These are phyloP conservation scores for Aspergillus saccharolyticus DNA, from an alignment of 495 filamentous ascomycete species.

Conservation along the genomic window DNA sequence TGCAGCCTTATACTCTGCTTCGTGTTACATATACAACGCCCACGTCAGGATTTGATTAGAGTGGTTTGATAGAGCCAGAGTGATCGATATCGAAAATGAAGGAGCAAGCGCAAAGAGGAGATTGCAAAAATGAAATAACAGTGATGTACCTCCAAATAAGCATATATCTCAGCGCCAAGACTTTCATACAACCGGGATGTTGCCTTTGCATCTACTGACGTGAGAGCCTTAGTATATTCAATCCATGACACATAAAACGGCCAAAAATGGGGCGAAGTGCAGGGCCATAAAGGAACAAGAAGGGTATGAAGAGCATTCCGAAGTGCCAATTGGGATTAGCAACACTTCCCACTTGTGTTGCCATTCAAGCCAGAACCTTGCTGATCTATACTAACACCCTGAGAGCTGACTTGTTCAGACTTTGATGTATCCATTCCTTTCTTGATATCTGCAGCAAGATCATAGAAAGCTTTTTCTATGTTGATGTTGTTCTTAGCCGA, in stretches of 20 bases:
- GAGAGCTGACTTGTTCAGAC: constrained; percentile 59
- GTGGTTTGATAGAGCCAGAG: not conserved
- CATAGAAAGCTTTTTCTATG: constrained; percentile 98
- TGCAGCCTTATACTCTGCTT: no score
- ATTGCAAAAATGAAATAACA: not conserved
- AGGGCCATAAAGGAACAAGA: not conserved
- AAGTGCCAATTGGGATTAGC: constrained; percentile 45
- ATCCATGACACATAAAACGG: not conserved
- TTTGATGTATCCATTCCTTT: constrained; percentile 73
- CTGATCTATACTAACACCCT: constrained; percentile 69
- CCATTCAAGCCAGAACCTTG: constrained; percentile 53
- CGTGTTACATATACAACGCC: no score
- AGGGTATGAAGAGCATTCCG: not conserved
- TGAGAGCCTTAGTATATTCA: not conserved
- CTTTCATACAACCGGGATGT: not conserved
- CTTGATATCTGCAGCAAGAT: constrained; percentile 94
- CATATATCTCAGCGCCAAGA: not conserved
- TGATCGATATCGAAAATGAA: not conserved
- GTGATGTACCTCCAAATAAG: not conserved
- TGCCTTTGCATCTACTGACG: not conserved
- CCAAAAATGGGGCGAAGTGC: not conserved
- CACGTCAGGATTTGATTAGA: not conserved
- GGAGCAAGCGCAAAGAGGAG: not conserved
- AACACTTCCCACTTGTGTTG: constrained; percentile 75
- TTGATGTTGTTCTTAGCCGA: constrained; percentile 99